These are phyloP conservation scores for Polygonum maritimum DNA, from an alignment of 148 eudicot genomes.

Conservation along the genomic window DNA sequence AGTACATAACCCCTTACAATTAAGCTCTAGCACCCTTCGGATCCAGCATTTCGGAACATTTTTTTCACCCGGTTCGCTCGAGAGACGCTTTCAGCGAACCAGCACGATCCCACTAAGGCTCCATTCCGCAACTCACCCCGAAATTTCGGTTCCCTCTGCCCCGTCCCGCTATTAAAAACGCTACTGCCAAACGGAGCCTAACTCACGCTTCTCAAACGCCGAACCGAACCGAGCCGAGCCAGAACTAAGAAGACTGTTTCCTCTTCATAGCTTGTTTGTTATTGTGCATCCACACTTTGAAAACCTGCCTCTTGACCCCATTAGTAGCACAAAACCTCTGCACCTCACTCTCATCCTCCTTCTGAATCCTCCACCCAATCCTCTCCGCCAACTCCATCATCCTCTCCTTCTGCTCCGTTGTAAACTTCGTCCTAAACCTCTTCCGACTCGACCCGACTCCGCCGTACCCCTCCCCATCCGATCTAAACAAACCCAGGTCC, in stretches of 20 bases:
- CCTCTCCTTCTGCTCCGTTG: constrained; percentile 33
- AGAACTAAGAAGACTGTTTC: constrained; percentile 18
- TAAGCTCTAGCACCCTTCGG: neutral
- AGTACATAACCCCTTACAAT: neutral
- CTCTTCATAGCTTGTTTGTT: constrained; percentile 42
- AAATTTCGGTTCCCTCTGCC: no score
- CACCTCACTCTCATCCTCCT: constrained; percentile 35
- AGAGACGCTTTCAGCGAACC: no score
- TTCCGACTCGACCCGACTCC: constrained; percentile 19
- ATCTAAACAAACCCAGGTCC: constrained; percentile 34
- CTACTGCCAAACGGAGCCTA: no score
- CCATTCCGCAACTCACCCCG: no score
- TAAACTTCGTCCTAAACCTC: constrained; percentile 50
- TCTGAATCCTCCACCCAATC: constrained; percentile 54
- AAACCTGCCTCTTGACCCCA: constrained; percentile 44
- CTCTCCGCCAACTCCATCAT: constrained; percentile 45
- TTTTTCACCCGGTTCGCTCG: no score
- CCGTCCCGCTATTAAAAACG: no score
- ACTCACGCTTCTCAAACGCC: no score
- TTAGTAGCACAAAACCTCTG: constrained; percentile 31
- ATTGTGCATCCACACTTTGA: constrained; percentile 72
- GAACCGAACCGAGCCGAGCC: no score
- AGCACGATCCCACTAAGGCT: no score
- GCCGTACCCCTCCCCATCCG: constrained; percentile 14
- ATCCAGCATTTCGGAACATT: no score